Evolutionary conservation across 495 filamentous ascomycete genomes (phyloP), one percentile per base, ranked within the genome.

Genomic region (Talaromyces nanjingensis): DNA sequence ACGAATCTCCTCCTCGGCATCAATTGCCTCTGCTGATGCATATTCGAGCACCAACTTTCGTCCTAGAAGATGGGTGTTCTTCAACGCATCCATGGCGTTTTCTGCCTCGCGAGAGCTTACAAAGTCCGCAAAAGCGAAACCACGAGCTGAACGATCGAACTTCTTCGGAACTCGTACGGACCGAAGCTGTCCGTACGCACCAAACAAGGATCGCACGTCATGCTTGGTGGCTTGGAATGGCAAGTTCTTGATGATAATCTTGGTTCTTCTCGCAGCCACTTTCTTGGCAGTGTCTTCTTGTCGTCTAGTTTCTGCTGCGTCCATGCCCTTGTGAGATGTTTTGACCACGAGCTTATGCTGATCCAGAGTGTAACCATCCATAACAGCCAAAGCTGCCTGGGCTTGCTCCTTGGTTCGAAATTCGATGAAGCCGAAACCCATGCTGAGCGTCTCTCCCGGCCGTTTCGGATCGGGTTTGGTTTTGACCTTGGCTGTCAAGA

Each of bases 211-310:
- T 47, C 89, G 84, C 33, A 99, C 80, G 68, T 99, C 96, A 72
- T 94, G 92, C 81, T 96, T 97, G 49, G 86, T 89, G 9, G 89
- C 88, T 76, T 98, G 90, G 79, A 99, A 99, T 8, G 94, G 94
- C 71, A 99, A 76, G 79, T 99, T 99, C 81, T 98, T 98, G 80
- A 98, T 91, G 74, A 98, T 89, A 69, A 99, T 87, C 80, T 98
- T 97, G 34, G 92, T 97, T 60, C 85, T 82, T 68, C 85, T 84
- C 25, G 82, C 84, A 3, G 87, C 84, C 16, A 84, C 71, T 72
- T 90, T 92, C 80, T 91, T 94, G 63, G 86, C 86, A 20, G 83
- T 84, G 68, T 96, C 92, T 63, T 91, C 87, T 65, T 87, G 87
- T 71, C 87, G 86, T 60, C 87, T 84, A 72, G 96, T 91, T 70